Evolutionary conservation across 148 eudicot genomes (phyloP).

Genomic region (Amaranthus cruentus): DNA sequence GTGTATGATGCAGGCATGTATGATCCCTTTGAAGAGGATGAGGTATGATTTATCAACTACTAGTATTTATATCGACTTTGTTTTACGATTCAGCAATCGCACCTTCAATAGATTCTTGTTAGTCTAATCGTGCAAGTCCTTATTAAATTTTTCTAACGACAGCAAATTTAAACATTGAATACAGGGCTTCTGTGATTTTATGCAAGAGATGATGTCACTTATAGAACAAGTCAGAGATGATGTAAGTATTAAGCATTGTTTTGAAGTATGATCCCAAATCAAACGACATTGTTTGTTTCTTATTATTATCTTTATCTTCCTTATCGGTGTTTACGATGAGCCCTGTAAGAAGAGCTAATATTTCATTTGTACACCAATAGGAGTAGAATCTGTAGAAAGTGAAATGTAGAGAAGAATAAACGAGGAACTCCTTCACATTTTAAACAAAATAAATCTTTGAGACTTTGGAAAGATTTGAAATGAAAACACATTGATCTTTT

Average conservation of each 20-base stretch:
- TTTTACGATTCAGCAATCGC: not conserved
- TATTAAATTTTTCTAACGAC: not conserved
- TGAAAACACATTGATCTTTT: not conserved
- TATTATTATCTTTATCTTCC: not conserved
- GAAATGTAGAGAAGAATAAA: too few species aligned
- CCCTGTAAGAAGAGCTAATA: too few species aligned
- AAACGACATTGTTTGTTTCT: not conserved
- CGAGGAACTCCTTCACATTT: too few species aligned
- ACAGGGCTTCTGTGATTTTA: slow-evolving; percentile 76
- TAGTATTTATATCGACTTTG: not conserved
- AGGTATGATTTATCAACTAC: slow-evolving; percentile 30
- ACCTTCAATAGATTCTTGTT: not conserved
- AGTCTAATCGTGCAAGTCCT: not conserved
- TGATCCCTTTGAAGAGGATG: slow-evolving; percentile 59
- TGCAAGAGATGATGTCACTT: slow-evolving; percentile 66
- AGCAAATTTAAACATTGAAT: not conserved
- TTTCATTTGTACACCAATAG: too few species aligned
- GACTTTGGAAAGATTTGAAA: not conserved
- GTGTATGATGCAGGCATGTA: slow-evolving; percentile 72
- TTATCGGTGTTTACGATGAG: not conserved
- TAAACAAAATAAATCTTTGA: not conserved
- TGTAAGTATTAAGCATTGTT: slow-evolving; percentile 29
- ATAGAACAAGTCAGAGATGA: slow-evolving; percentile 58
- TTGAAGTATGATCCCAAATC: too few species aligned
- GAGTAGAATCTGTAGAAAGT: too few species aligned